Percentiles rank a stretch among this genome's conserved stretches.
phyloP scores from a whole-genome alignment of 495 filamentous ascomycete genomes.

The Parmelia sp. region DNA sequence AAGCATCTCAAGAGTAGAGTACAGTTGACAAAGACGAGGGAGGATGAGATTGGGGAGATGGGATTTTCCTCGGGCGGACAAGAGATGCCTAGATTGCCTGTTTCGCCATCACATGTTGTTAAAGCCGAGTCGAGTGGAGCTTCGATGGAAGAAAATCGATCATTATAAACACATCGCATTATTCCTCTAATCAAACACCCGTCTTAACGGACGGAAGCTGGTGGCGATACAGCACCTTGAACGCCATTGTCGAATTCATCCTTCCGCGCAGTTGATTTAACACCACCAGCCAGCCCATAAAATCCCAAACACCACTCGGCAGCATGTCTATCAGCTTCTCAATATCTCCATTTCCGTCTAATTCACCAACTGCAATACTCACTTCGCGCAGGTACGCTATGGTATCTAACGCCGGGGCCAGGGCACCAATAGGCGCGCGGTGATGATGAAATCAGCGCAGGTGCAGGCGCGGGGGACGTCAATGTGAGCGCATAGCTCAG shows the following conservation, averaged over 20 bases:
- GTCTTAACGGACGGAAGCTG: too few species aligned
- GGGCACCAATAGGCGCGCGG: slow-evolving; percentile 21
- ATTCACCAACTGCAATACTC: slow-evolving; percentile 28
- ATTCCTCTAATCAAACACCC: too few species aligned
- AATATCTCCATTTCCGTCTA: slow-evolving; percentile 19
- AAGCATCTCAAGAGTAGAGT: too few species aligned
- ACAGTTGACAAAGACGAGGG: too few species aligned
- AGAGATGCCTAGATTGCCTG: too few species aligned
- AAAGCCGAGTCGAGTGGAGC: too few species aligned
- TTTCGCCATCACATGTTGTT: too few species aligned
- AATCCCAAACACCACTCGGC: slow-evolving; percentile 27
- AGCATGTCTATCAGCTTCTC: slow-evolving; percentile 19
- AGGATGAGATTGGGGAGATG: too few species aligned
- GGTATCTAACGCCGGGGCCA: slow-evolving; percentile 25
- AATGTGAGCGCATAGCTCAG: slow-evolving; percentile 26
- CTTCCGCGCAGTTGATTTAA: slow-evolving; percentile 30
- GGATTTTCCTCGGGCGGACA: too few species aligned
- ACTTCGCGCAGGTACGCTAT: slow-evolving; percentile 30
- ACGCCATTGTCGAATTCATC: slow-evolving; percentile 19
- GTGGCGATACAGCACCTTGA: slow-evolving; percentile 29
- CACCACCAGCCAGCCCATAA: slow-evolving; percentile 29
- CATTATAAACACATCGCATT: too few species aligned
- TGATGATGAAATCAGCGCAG: slow-evolving; percentile 24
- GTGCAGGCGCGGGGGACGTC: slow-evolving; percentile 24
- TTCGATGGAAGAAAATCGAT: too few species aligned